Evolutionary conservation across 176 grass and related monocot genomes (phyloP).

Genomic region (Raddia guianensis): DNA sequence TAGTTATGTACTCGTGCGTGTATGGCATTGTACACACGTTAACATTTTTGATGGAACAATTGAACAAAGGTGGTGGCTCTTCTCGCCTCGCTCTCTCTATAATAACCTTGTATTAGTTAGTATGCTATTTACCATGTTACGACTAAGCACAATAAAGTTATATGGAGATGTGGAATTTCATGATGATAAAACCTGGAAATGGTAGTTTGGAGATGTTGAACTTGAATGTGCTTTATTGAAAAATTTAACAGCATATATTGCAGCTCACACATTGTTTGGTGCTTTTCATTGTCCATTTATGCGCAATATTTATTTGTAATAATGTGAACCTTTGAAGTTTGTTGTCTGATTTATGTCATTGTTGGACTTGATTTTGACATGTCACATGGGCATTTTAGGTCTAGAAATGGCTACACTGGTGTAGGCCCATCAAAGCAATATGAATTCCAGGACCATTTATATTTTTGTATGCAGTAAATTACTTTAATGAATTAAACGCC

Average conservation of each 20-base stretch:
- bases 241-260: neutral
- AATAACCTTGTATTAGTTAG: conserved; percentile 1
- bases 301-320: conserved; percentile 2
- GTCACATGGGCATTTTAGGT: conserved; percentile 10
- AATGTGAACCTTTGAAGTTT: neutral
- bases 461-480: neutral
- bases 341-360: neutral
- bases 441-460: conserved; percentile 12
- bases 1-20: too few relatives aligned
- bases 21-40: too few relatives aligned
- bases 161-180: neutral
- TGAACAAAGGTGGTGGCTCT: too few relatives aligned
- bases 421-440: conserved; percentile 8
- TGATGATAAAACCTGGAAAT: conserved; percentile 16
- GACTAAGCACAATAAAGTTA: conserved; percentile 20
- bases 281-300: neutral
- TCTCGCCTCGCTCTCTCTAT: too few relatives aligned
- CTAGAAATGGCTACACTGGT: neutral
- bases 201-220: neutral
- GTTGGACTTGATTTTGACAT: neutral
- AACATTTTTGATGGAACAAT: too few relatives aligned
- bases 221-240: neutral
- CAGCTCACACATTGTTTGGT: neutral
- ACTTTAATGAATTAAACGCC: conserved; percentile 20
- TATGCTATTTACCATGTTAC: conserved; percentile 7